These are phyloP conservation scores for Colletotrichum godetiae DNA, from an alignment of 2,329 filamentous ascomycete species.

Conservation along the genomic window DNA sequence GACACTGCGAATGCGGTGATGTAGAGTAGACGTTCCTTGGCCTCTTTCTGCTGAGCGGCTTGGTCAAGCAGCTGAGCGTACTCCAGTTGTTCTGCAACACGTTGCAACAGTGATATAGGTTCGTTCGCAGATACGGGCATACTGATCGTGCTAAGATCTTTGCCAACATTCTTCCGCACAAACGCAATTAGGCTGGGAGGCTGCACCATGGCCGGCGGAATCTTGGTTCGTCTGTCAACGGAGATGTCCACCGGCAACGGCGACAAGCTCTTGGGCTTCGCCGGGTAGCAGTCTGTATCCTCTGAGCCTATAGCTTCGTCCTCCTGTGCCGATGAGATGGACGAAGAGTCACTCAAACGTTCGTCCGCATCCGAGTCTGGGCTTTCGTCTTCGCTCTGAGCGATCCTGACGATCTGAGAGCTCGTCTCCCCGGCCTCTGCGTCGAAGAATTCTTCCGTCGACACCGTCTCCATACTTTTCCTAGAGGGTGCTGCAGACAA, in stretches of 20 bases:
- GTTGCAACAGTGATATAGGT: constrained; percentile 87
- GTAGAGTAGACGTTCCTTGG: constrained; percentile 80
- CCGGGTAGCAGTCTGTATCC: constrained; percentile 75
- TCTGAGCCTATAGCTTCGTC: constrained; percentile 70
- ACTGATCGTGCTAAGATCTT: constrained; percentile 94
- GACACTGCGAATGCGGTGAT: constrained; percentile 93
- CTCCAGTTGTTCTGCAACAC: constrained; percentile 89
- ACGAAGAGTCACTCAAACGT: constrained; percentile 65
- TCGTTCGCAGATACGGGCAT: constrained; percentile 99
- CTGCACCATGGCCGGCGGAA: constrained; percentile 79
- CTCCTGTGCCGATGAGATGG: constrained; percentile 66
- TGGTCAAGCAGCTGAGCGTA: constrained; percentile 87
- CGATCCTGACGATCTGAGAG: constrained; percentile 80
- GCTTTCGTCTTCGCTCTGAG: constrained; percentile 75
- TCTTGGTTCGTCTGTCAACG: constrained; percentile 75
- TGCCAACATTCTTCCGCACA: constrained; percentile 96
- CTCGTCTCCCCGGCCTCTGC: constrained; percentile 75
- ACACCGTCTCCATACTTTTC: constrained; percentile 82
- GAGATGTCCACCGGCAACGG: constrained; percentile 79
- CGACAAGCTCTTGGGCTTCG: constrained; percentile 77
- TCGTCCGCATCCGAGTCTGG: constrained; percentile 67
- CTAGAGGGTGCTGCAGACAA: constrained; percentile 55
- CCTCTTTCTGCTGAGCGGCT: constrained; percentile 71
- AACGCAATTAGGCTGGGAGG: constrained; percentile 95
- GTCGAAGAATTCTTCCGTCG: constrained; percentile 94